Conservation (phyloP, 192 early-diverging fungal genomes). For the Entomortierella lignicola region DNA sequence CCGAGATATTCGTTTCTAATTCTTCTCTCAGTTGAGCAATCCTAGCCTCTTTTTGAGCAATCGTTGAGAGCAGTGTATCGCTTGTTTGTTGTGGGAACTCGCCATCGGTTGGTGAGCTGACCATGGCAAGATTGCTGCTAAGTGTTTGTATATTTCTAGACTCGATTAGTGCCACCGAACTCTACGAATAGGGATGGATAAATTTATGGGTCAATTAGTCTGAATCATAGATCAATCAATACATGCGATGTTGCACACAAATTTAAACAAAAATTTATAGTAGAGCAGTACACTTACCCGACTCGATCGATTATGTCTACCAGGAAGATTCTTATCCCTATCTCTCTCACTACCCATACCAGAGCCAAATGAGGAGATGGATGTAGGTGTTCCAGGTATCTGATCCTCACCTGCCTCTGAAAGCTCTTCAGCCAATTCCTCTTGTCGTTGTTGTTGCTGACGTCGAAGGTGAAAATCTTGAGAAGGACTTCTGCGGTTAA, state of each 20-base stretch:
- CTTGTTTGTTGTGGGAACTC: slow-evolving; percentile 47
- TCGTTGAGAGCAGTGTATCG: slow-evolving; percentile 39
- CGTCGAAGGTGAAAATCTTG: slow-evolving; percentile 42
- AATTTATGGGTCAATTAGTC: no score
- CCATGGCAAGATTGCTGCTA: slow-evolving; percentile 54
- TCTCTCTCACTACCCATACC: slow-evolving; percentile 16
- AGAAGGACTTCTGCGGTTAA: slow-evolving; percentile 37
- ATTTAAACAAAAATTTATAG: not conserved
- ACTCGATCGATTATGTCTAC: slow-evolving; percentile 22
- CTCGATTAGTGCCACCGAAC: slow-evolving; percentile 40
- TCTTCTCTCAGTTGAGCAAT: slow-evolving; percentile 49
- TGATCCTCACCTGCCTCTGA: slow-evolving; percentile 45
- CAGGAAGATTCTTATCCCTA: slow-evolving; percentile 12
- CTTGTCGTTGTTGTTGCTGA: slow-evolving; percentile 43
- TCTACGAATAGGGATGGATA: not conserved
- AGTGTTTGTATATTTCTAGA: slow-evolving; percentile 36
- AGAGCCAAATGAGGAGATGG: slow-evolving; percentile 41
- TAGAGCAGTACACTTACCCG: slow-evolving; percentile 21
- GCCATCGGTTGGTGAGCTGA: slow-evolving; percentile 42
- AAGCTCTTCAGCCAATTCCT: slow-evolving; percentile 36
- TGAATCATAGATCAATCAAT: no score
- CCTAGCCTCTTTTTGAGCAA: slow-evolving; percentile 52
- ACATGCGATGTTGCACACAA: no score
- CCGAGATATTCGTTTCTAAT: slow-evolving; percentile 34
- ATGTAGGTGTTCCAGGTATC: slow-evolving; percentile 39